A percentile compares a stretch with the other conserved stretches of the same genome.
These are phyloP conservation scores for Kodamaea laetipori DNA, from an alignment of 805 yeast species.

Conservation along the genomic window DNA sequence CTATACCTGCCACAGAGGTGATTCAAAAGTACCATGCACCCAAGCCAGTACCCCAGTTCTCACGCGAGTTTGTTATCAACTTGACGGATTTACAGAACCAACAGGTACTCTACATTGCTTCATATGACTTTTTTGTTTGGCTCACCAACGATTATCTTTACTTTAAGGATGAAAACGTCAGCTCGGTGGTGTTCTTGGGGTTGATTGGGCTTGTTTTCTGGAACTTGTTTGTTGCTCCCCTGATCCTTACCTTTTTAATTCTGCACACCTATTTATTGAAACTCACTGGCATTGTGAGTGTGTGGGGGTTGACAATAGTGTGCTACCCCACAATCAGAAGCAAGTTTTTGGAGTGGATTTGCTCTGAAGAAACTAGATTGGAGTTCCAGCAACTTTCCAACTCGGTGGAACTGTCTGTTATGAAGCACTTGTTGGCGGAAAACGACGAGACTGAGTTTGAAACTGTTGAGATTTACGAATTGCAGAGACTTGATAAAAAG, in stretches of 20 bases:
- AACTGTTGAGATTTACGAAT: slow-evolving; percentile 66
- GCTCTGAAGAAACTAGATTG: slow-evolving; percentile 68
- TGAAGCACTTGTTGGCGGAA: slow-evolving; percentile 15
- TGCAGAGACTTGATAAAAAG: slow-evolving; percentile 53
- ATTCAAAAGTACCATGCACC: slow-evolving; percentile 53
- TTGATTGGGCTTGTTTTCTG: slow-evolving; percentile 29
- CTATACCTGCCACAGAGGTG: slow-evolving; percentile 50
- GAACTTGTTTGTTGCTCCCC: slow-evolving; percentile 33
- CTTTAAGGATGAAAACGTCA: slow-evolving; percentile 62
- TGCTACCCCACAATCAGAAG: slow-evolving; percentile 60
- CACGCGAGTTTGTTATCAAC: slow-evolving; percentile 75
- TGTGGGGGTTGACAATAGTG: slow-evolving; percentile 51
- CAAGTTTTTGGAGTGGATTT: slow-evolving; percentile 45
- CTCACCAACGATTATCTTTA: slow-evolving; percentile 58
- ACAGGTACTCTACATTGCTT: slow-evolving; percentile 62
- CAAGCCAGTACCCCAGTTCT: slow-evolving; percentile 74
- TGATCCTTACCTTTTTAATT: slow-evolving; percentile 32
- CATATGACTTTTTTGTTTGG: slow-evolving; percentile 58
- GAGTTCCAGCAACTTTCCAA: slow-evolving; percentile 50
- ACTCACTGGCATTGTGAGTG: slow-evolving; percentile 30
- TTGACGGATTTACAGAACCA: slow-evolving; percentile 83
- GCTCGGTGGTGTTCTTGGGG: slow-evolving; percentile 51
- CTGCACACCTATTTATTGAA: slow-evolving; percentile 17
- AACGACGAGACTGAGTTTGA: slow-evolving; percentile 19
- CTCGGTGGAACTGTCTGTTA: slow-evolving; percentile 44